Percentiles rank a stretch among this genome's conserved stretches.
These are phyloP conservation scores for Eucalyptus regnans DNA, from an alignment of 345 rosid genomes.

Conservation along the genomic window DNA sequence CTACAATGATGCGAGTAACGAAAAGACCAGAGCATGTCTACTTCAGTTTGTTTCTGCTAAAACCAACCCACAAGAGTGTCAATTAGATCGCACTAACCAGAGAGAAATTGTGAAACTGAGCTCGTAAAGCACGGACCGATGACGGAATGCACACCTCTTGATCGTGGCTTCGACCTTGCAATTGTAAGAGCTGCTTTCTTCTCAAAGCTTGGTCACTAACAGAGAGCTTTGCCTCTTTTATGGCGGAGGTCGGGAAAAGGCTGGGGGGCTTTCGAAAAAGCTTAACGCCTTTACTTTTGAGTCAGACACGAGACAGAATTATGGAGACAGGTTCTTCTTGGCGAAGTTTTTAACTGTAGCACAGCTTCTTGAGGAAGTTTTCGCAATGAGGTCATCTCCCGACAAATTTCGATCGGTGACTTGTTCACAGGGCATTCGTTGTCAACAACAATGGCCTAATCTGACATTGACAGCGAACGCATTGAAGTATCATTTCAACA, in stretches of 20 bases:
- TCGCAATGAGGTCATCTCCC: neutral
- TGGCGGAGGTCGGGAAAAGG: neutral
- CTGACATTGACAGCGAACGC: neutral
- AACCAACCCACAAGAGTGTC: neutral
- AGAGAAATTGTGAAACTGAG: neutral
- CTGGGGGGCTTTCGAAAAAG: neutral
- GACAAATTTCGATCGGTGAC: neutral
- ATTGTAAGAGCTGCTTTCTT: neutral
- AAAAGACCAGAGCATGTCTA: neutral
- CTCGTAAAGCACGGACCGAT: neutral
- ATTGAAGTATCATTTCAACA: neutral
- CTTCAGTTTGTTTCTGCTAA: neutral
- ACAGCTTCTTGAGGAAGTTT: neutral
- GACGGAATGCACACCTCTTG: neutral
- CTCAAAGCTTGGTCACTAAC: neutral
- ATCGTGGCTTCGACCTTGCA: neutral
- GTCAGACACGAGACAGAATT: neutral
- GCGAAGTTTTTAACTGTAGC: neutral
- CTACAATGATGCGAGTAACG: neutral
- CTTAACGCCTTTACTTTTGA: neutral
- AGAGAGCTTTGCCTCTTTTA: neutral
- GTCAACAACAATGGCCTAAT: neutral
- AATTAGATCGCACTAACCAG: neutral
- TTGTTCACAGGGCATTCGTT: neutral
- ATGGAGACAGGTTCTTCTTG: neutral